A percentile compares a stretch with the other conserved stretches of the same genome.
Conservation (phyloP, 257 asterid species). For the Ehretia macrophylla region DNA sequence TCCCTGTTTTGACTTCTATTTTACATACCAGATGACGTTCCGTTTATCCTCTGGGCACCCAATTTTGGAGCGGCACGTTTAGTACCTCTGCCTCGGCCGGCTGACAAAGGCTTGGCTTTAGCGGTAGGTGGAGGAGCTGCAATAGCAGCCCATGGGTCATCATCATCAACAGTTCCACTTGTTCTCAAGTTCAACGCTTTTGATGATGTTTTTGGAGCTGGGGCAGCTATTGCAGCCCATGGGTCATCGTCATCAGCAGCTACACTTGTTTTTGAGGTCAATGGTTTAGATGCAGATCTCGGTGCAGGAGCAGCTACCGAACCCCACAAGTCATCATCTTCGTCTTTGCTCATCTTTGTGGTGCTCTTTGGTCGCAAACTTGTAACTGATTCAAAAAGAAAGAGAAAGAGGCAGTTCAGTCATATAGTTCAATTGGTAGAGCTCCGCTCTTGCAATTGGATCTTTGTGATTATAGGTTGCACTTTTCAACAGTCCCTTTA, state of each 20-base stretch:
- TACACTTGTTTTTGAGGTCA: conserved; percentile 29
- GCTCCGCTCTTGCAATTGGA: too few species aligned
- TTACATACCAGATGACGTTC: conserved; percentile 72
- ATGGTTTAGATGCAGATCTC: conserved; percentile 34
- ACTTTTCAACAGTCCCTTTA: too few species aligned
- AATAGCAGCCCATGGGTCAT: conserved; percentile 84
- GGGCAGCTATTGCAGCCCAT: conserved; percentile 65
- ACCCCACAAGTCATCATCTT: conserved; percentile 68
- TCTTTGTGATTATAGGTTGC: too few species aligned
- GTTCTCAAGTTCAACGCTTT: conserved; percentile 45
- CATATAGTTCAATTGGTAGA: too few species aligned
- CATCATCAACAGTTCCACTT: conserved; percentile 40
- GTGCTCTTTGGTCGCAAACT: conserved; percentile 52
- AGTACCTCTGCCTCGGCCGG: conserved; percentile 57
- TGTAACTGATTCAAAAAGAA: conserved; percentile 41
- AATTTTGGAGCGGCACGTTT: conserved; percentile 71
- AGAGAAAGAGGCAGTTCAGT: too few species aligned
- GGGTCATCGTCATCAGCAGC: conserved; percentile 52
- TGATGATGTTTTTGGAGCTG: conserved; percentile 48
- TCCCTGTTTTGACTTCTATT: conserved; percentile 19
- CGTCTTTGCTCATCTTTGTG: conserved; percentile 39
- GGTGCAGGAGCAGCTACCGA: conserved; percentile 59
- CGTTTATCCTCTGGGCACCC: conserved; percentile 86
- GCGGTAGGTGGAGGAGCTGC: conserved; percentile 84
- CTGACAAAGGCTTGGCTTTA: conserved; percentile 53